phyloP scores from a whole-genome alignment of 2,329 filamentous ascomycete genomes.

The Cladobotryum protrusum region DNA sequence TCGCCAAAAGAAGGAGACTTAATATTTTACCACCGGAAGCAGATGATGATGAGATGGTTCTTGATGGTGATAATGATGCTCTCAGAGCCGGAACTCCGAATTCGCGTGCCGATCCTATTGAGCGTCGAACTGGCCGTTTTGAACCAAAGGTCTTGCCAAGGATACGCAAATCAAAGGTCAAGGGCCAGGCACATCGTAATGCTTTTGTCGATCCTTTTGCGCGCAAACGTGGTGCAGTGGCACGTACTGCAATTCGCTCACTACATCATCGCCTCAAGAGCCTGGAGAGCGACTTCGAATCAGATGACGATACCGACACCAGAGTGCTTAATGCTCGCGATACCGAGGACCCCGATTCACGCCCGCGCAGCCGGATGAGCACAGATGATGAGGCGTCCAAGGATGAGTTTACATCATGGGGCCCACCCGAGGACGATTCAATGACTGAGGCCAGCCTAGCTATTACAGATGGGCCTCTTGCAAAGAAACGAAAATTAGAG shows the following conservation, averaged over 20 bases:
- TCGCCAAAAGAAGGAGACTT: slow-evolving; percentile 69
- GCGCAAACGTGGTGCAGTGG: slow-evolving; percentile 52
- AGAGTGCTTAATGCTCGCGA: slow-evolving; percentile 56
- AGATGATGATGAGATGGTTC: slow-evolving; percentile 42
- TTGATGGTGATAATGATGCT: slow-evolving; percentile 56
- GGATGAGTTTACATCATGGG: slow-evolving; percentile 43
- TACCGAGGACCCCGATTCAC: slow-evolving; percentile 80
- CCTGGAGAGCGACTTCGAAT: slow-evolving; percentile 68
- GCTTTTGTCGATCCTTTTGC: slow-evolving; percentile 64
- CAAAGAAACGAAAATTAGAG: slow-evolving; percentile 69
- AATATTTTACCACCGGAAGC: slow-evolving; percentile 67
- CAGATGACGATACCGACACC: slow-evolving; percentile 70
- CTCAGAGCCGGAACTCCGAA: slow-evolving; percentile 60
- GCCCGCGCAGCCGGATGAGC: slow-evolving; percentile 68
- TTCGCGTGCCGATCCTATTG: slow-evolving; percentile 53
- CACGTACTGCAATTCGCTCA: slow-evolving; percentile 62
- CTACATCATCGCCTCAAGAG: slow-evolving; percentile 67
- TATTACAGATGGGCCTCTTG: slow-evolving; percentile 47
- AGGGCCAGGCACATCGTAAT: slow-evolving; percentile 47
- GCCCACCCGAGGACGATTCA: slow-evolving; percentile 53
- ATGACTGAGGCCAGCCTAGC: slow-evolving; percentile 69
- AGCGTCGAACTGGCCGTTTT: slow-evolving; percentile 52
- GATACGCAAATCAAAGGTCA: slow-evolving; percentile 63
- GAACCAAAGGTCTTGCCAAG: slow-evolving; percentile 61
- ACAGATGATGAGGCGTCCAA: slow-evolving; percentile 51